Base-by-base conservation (phyloP, 495 filamentous ascomycete genomes). In the Aspergillus asperescens region DNA sequence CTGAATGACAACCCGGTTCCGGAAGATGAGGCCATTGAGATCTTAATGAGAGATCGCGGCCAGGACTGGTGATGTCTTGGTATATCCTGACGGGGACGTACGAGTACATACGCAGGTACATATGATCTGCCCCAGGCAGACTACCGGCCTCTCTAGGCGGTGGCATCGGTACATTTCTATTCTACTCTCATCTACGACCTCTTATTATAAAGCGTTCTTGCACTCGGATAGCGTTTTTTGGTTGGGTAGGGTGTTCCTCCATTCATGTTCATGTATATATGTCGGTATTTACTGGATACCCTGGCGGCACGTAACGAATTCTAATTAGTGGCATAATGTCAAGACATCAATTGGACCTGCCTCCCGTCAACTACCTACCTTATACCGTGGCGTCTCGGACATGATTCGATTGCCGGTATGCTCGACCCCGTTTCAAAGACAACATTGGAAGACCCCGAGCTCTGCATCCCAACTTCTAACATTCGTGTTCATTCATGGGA, bases 1-100 rank as follows among this genome's bases (percentile, higher is more conserved):
- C 51, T 76, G 28, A 76, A 76, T 37, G 73, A 76, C 20, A 70
- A 76, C 43, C 73, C 73, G 5, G 68, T 76, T 15, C 69, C 73
- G 1, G 69, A 73, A 55, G 73, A 76, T 34, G 73, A 73, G 52
- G 73, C 71, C 15, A 73, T 74, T 47, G 73, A 76, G 54, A 73
- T 76, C 27, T 53, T 76, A 35, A 76, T 76, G 73, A 65, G 65
- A 50, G 73, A 76, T 54, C 73, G 73, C 23, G 73, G 73, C 4
- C 73, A 76, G 62, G 73, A 76, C 51, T 76, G 73, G 73, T 76
- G 71, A 39, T 56, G 32, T 37, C n/a, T 45, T 19, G 7, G 13
- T 22, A 29, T 16, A 18, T 50, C 34, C 22, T 7, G 12, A n/a
- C n/a, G 25, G 19, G 4, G 34, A 54, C 39, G 41, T 48, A 47